phyloP scores from a whole-genome alignment of 768 basidiomycete genomes.

The Rubroboletus satanas region DNA sequence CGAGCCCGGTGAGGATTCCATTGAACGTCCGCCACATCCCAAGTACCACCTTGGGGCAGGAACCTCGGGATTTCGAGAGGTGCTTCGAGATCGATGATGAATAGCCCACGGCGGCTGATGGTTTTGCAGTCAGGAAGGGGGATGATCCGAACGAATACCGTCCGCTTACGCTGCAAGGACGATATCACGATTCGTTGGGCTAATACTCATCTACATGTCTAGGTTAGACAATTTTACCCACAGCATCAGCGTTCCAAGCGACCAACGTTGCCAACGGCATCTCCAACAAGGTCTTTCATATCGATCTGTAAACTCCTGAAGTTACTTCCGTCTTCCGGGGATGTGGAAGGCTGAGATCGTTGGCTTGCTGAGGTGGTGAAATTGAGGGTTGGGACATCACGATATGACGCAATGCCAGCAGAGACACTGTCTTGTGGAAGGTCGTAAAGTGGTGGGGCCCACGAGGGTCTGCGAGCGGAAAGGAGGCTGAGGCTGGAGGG shows the following conservation, averaged over 20 bases:
- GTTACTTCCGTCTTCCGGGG: constrained; percentile 55
- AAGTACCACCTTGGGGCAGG: constrained; percentile 92
- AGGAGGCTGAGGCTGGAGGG: constrained; percentile 31
- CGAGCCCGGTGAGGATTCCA: constrained; percentile 84
- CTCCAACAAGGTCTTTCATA: constrained; percentile 75
- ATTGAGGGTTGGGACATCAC: constrained; percentile 27
- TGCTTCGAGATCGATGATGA: constrained; percentile 89
- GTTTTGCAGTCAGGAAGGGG: background rate
- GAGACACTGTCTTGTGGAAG: constrained; percentile 22
- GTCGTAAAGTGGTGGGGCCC: constrained; percentile 31
- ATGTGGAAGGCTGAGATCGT: constrained; percentile 21
- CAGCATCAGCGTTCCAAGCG: background rate
- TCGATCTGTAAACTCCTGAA: constrained; percentile 65
- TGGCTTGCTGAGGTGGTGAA: constrained; percentile 10
- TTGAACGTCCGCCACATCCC: constrained; percentile 92
- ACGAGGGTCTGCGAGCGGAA: constrained; percentile 32
- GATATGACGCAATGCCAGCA: constrained; percentile 26
- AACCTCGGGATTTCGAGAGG: constrained; percentile 87
- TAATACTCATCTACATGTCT: constrained; percentile 77
- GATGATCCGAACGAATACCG: background rate
- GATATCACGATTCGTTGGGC: constrained; percentile 82
- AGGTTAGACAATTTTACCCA: constrained; percentile 4
- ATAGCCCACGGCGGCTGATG: constrained; percentile 77
- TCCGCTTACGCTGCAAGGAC: constrained; percentile 78
- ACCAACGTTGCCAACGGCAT: constrained; percentile 80